Conservation (phyloP, 1,284 basidiomycete species). For the Stereum hirsutum region DNA sequence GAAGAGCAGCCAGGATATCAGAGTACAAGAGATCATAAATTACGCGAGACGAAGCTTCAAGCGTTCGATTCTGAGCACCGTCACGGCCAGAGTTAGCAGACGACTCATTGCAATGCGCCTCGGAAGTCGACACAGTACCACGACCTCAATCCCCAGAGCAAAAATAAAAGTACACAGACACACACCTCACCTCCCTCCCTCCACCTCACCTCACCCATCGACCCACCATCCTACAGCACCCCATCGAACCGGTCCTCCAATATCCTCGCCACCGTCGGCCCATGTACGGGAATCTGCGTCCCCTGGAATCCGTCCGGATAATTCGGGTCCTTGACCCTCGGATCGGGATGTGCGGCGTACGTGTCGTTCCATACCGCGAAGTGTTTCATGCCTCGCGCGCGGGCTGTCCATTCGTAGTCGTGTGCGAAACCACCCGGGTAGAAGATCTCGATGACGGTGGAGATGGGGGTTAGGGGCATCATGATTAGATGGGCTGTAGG, state of each 20-base stretch:
- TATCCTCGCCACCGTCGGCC: conserved; percentile 40
- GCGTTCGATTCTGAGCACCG: too few relatives aligned
- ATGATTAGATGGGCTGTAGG: conserved; percentile 70
- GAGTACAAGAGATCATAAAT: too few relatives aligned
- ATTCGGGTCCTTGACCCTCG: conserved; percentile 40
- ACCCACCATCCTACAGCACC: conserved; percentile 23
- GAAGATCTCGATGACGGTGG: conserved; percentile 78
- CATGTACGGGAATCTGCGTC: conserved; percentile 56
- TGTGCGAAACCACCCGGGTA: conserved; percentile 71
- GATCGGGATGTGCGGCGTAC: conserved; percentile 36
- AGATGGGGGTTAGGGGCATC: conserved; percentile 60
- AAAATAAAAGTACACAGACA: too few relatives aligned
- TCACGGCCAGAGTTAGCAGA: too few relatives aligned
- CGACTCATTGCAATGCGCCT: too few relatives aligned
- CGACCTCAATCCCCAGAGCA: too few relatives aligned
- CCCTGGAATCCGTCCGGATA: conserved; percentile 79
- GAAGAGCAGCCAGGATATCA: too few relatives aligned
- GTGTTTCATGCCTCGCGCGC: conserved; percentile 66
- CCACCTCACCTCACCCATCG: conserved; percentile 21
- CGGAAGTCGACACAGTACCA: too few relatives aligned
- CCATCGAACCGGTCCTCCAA: conserved; percentile 50
- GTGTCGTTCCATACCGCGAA: conserved; percentile 73
- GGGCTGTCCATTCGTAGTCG: conserved; percentile 72
- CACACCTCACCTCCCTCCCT: too few relatives aligned
- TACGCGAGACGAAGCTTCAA: too few relatives aligned